These are phyloP conservation scores for Schwanniomyces polymorphus DNA, from an alignment of 805 yeast genomes.

Conservation along the genomic window DNA sequence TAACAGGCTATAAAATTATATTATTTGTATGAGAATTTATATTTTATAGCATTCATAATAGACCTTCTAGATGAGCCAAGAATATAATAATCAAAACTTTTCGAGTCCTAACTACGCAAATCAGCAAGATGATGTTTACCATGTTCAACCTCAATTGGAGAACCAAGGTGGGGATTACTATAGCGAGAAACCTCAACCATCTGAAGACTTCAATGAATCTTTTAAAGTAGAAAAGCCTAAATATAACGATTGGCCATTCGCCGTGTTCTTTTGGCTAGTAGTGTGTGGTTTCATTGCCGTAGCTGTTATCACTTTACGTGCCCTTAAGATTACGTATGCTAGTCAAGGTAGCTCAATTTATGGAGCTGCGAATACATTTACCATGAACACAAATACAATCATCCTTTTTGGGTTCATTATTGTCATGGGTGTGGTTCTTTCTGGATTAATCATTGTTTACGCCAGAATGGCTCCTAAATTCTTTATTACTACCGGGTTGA, in stretches of 20 bases:
- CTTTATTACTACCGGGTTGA: slow-evolving; percentile 69
- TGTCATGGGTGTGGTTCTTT: slow-evolving; percentile 57
- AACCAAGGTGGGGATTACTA: slow-evolving; percentile 16
- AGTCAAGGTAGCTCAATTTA: slow-evolving; percentile 67
- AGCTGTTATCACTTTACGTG: slow-evolving; percentile 66
- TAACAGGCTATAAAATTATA: too few relatives aligned
- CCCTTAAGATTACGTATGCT: slow-evolving; percentile 56
- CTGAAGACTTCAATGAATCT: slow-evolving; percentile 58
- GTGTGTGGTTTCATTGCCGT: slow-evolving; percentile 69
- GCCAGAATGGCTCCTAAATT: slow-evolving; percentile 66
- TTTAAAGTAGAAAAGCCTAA: slow-evolving; percentile 64
- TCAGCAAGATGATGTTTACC: slow-evolving; percentile 3
- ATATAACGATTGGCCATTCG: slow-evolving; percentile 72
- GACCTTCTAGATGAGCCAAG: neutral
- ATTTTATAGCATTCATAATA: neutral
- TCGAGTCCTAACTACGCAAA: slow-evolving; percentile 3
- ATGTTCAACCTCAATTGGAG: slow-evolving; percentile 29
- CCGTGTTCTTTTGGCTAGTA: slow-evolving; percentile 47
- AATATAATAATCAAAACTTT: neutral
- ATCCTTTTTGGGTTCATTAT: slow-evolving; percentile 67
- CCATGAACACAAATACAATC: slow-evolving; percentile 74
- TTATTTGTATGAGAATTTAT: too few relatives aligned
- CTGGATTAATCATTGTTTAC: slow-evolving; percentile 53
- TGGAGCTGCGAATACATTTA: slow-evolving; percentile 48
- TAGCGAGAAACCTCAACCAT: slow-evolving; percentile 31